phyloP scores from a whole-genome alignment of 306 rosid genomes.

The Vigna mungo region DNA sequence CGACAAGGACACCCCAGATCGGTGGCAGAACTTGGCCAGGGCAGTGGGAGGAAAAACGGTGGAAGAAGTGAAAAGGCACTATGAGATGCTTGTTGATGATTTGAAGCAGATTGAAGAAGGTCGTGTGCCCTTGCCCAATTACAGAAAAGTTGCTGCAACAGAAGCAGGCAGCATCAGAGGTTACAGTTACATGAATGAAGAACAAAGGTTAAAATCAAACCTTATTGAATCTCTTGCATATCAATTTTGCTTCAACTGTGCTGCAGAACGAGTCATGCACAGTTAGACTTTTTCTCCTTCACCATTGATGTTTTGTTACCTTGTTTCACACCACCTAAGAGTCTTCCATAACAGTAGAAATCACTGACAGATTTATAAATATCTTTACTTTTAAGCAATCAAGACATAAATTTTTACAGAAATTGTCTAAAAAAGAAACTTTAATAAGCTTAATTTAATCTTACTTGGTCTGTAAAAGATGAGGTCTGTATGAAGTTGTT shows the following conservation, averaged over 20 bases:
- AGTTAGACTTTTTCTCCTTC: background rate
- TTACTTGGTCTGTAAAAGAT: no score
- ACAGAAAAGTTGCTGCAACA: slow-evolving; percentile 45
- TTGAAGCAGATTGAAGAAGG: slow-evolving; percentile 78
- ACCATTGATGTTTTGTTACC: slow-evolving; percentile 22
- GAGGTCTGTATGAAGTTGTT: no score
- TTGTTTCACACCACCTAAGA: background rate
- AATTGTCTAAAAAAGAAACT: no score
- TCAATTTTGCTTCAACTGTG: no score
- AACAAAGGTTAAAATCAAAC: slow-evolving; percentile 54
- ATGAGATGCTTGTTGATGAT: slow-evolving; percentile 76
- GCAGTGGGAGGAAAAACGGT: slow-evolving; percentile 88
- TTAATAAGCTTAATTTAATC: no score
- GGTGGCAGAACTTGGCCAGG: slow-evolving; percentile 82
- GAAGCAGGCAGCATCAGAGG: slow-evolving; percentile 40
- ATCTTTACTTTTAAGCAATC: no score
- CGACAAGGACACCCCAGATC: slow-evolving; percentile 76
- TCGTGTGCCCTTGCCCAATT: slow-evolving; percentile 76
- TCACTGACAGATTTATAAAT: no score
- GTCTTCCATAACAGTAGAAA: no score
- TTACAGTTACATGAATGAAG: slow-evolving; percentile 57
- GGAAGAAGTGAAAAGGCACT: slow-evolving; percentile 86
- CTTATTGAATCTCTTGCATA: background rate
- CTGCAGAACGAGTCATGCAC: no score
- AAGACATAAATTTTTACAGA: no score